Evolutionary conservation across 2,329 filamentous ascomycete species (phyloP), one percentile per base, ranked within the genome.

Genomic region (Neofusicoccum ribis): DNA sequence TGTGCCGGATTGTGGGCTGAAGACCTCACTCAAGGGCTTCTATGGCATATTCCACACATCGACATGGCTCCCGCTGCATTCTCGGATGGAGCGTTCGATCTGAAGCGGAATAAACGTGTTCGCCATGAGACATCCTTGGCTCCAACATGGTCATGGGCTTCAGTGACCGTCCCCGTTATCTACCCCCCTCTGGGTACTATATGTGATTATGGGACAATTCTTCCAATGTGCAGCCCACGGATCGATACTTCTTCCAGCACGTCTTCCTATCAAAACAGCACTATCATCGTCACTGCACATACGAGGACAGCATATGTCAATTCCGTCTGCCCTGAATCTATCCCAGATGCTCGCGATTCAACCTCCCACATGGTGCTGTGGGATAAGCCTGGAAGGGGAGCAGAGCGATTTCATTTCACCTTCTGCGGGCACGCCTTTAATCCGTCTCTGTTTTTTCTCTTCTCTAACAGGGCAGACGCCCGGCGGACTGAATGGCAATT

Each of bases 291-390:
- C 27, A 65, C 59, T 5, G 68, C 67, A 0, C 68, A 70, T 37
- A 43, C 68, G 9, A 65, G 71, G 2, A 69, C 58, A 11, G 68
- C 67, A n/a, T 70, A 69, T 52, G 54, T 71, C 37, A 69, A 71
- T 49, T 61, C 67, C 9, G 65, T 70, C 17, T 72, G 72, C 49
- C 69, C 68, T 1, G 67, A 68, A 43, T 60, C 68, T 14, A 69
- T 70, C 20, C 65, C 64, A 2, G 69, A 71, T 51, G 70, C 69
- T 44, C 66, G 59, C 34, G 17, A 39, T 2, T 14, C 31, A n/a
- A 17, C 44, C 11, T 68, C 67, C 14, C 31, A 64, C n/a, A 71
- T 70, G 69, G 66, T 63, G 14, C 20, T 34, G 31, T 7, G 14
- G 15, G 58, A 62, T 11, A 17, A 46, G 20, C 14, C 14, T 65